A percentile compares a stretch with the other conserved stretches of the same genome.
phyloP scores from a whole-genome alignment of 2,329 filamentous ascomycete genomes.

The Colletotrichum acutatum region DNA sequence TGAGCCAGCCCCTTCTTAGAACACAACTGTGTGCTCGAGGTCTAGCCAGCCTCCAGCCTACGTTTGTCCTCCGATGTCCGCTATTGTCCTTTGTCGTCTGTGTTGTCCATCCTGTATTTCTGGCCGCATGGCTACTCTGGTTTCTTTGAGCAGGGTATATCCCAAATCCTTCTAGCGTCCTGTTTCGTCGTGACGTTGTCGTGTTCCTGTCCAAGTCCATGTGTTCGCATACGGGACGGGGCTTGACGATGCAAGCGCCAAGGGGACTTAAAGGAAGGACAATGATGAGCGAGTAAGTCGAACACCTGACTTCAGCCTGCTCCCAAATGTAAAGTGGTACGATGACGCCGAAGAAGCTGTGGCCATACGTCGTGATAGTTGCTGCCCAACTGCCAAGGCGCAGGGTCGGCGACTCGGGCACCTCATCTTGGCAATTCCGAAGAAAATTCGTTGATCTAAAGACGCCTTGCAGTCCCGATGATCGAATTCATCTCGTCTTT shows the following conservation, averaged over 20 bases:
- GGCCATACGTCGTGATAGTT: neutral
- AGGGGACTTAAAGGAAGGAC: neutral
- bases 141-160: conserved; percentile 10
- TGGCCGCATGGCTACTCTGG: conserved; percentile 4
- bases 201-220: neutral
- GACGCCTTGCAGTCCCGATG: neutral
- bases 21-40: neutral
- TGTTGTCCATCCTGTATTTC: neutral
- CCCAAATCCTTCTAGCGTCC: neutral
- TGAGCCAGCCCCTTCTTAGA: neutral
- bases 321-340: conserved; percentile 23
- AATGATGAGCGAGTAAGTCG: conserved; percentile 20
- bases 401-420: neutral
- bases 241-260: conserved; percentile 10
- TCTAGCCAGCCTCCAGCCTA: conserved; percentile 1
- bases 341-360: conserved; percentile 16
- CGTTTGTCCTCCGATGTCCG: neutral
- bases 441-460: neutral
- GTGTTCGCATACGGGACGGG: conserved; percentile 1
- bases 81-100: neutral
- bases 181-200: conserved; percentile 11
- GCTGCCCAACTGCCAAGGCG: neutral
- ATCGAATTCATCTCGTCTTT: conserved; percentile 6
- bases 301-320: neutral
- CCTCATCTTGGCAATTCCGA: neutral